Conservation (phyloP, 2,329 filamentous ascomycete genomes). For the Colletotrichum chrysophilum region DNA sequence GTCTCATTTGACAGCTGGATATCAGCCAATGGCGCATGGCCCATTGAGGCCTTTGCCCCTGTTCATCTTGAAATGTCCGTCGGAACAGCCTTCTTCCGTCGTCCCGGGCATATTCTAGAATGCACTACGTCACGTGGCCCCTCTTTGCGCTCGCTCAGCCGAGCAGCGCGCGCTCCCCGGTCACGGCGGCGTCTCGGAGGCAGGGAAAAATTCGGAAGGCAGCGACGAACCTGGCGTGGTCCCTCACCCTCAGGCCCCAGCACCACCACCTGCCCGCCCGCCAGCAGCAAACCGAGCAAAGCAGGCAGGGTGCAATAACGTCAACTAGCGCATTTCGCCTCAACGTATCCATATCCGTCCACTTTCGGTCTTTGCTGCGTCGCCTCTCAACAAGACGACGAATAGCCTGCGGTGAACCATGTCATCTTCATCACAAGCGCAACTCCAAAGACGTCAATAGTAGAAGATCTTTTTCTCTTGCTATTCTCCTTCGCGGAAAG, state of each 20-base stretch:
- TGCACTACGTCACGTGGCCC: neutral
- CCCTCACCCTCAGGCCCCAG: neutral
- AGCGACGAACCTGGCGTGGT: neutral
- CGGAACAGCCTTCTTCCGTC: neutral
- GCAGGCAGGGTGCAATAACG: conserved; percentile 1
- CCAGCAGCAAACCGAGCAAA: neutral
- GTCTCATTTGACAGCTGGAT: neutral
- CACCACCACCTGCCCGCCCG: neutral
- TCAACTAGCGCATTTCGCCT: conserved; percentile 21
- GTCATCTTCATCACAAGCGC: conserved; percentile 5
- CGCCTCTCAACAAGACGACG: conserved; percentile 17
- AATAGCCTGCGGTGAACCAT: neutral
- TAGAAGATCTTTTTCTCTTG: neutral
- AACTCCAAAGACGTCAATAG: conserved; percentile 1
- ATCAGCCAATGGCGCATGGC: neutral
- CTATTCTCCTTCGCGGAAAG: neutral
- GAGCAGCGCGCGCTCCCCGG: neutral
- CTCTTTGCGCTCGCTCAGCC: neutral
- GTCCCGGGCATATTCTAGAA: neutral
- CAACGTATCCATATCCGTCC: conserved; percentile 19
- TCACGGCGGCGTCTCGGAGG: conserved; percentile 6
- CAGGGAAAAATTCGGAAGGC: conserved; percentile 22
- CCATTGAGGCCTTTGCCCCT: neutral
- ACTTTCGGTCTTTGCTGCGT: neutral
- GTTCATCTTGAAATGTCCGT: neutral